Evolutionary conservation across 2,329 filamentous ascomycete genomes (phyloP).

Genomic region (Aspergillus terreus): DNA sequence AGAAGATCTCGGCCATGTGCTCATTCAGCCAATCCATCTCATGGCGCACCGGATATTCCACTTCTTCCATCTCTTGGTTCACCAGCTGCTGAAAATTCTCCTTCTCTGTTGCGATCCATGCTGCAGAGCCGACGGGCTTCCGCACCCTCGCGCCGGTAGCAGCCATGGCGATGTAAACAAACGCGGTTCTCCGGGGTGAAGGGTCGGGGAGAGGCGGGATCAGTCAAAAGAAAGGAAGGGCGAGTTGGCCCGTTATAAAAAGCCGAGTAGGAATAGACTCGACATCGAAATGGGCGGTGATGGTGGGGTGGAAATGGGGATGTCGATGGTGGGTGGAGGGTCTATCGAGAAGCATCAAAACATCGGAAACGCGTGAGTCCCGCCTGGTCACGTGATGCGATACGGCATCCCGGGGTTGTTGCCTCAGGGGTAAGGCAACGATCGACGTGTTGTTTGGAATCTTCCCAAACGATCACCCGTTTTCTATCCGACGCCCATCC

Average conservation of each 20-base stretch:
- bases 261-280: not conserved
- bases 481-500: too few relatives aligned
- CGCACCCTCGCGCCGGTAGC: conserved; percentile 36
- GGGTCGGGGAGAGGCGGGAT: not conserved
- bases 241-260: conserved; percentile 4
- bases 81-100: conserved; percentile 72
- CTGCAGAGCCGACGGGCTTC: conserved; percentile 68
- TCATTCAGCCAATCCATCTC: conserved; percentile 98
- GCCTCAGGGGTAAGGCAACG: conserved; percentile 6
- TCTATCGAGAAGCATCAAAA: conserved; percentile 17
- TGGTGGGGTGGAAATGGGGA: conserved; percentile 3
- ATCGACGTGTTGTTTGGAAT: not conserved
- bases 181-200: conserved; percentile 12
- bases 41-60: conserved; percentile 85
- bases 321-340: conserved; percentile 10
- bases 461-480: too few relatives aligned
- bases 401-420: conserved; percentile 1
- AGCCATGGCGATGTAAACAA: conserved; percentile 41
- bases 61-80: conserved; percentile 83
- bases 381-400: conserved; percentile 16
- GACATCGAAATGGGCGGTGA: conserved; percentile 13
- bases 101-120: conserved; percentile 85
- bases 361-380: conserved; percentile 15
- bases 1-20: conserved; percentile 94
- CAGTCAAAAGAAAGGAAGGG: conserved; percentile 1